phyloP scores from a whole-genome alignment of 1,139 yeast species.

The Sugiyamaella grinbergsii region DNA sequence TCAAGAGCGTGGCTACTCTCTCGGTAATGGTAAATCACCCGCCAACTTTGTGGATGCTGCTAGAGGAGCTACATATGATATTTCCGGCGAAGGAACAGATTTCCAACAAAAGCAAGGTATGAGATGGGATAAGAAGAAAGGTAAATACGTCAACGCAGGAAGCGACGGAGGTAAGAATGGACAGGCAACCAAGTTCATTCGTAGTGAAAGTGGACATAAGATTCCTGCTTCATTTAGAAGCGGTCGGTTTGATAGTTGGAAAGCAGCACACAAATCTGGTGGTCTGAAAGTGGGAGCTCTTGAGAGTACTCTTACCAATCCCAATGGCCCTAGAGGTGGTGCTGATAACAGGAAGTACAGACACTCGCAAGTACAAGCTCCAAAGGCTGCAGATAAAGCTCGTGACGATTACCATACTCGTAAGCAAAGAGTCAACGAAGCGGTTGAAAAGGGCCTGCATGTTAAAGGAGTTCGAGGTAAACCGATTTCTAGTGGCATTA shows the following conservation, averaged over 20 bases:
- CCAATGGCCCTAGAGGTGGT: constrained; percentile 36
- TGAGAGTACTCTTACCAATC: constrained; percentile 43
- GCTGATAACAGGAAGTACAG: constrained; percentile 51
- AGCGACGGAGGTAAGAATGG: constrained; percentile 55
- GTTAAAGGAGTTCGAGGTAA: constrained; percentile 60
- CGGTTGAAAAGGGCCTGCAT: constrained; percentile 69
- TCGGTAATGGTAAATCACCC: constrained; percentile 42
- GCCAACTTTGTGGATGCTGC: constrained; percentile 85
- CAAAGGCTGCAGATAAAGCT: constrained; percentile 82
- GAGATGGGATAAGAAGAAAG: constrained; percentile 94
- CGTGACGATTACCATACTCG: constrained; percentile 87
- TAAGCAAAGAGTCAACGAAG: constrained; percentile 79
- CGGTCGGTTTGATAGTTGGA: constrained; percentile 93
- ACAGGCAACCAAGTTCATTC: constrained; percentile 62
- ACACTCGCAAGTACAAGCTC: constrained; percentile 77
- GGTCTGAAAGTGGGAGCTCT: constrained; percentile 55
- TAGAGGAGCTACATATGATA: constrained; percentile 78
- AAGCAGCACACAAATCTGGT: constrained; percentile 62
- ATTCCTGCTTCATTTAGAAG: constrained; percentile 91
- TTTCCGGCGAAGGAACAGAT: constrained; percentile 66
- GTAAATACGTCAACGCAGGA: constrained; percentile 80
- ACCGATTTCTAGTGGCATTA: constrained; percentile 58
- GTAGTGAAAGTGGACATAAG: constrained; percentile 92
- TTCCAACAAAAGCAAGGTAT: constrained; percentile 65
- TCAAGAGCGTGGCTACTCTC: constrained; percentile 77